phyloP scores from a whole-genome alignment of 805 yeast genomes.

The Scheffersomyces spartinae region DNA sequence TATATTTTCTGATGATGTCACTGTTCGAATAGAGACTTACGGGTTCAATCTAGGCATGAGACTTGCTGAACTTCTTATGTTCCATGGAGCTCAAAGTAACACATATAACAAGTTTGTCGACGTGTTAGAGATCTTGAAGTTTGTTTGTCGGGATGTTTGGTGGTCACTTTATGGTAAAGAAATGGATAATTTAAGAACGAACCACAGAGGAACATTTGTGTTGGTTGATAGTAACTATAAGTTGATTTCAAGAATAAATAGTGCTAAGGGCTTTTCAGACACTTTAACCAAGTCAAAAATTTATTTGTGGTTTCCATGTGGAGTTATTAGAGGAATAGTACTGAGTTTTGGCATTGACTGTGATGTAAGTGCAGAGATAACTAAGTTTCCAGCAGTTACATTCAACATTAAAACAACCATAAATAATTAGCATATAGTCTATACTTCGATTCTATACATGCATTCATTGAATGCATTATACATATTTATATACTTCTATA shows the following conservation, averaged over 20 bases:
- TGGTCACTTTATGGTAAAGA: slow-evolving; percentile 67
- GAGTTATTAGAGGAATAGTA: slow-evolving; percentile 63
- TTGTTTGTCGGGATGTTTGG: slow-evolving; percentile 91
- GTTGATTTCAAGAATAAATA: slow-evolving; percentile 39
- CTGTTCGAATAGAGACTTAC: slow-evolving; percentile 49
- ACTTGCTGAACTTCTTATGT: slow-evolving; percentile 37
- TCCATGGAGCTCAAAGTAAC: slow-evolving; percentile 17
- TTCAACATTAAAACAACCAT: slow-evolving; percentile 56
- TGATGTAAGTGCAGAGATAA: slow-evolving; percentile 51
- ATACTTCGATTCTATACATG: neutral
- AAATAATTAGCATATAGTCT: slow-evolving; percentile 13
- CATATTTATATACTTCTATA: too few relatives aligned
- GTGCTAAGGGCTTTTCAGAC: slow-evolving; percentile 30
- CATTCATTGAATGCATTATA: neutral
- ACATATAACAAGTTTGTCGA: slow-evolving; percentile 37
- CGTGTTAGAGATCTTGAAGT: slow-evolving; percentile 76
- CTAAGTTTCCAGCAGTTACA: slow-evolving; percentile 53
- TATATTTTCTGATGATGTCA: slow-evolving; percentile 36
- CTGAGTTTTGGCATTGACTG: slow-evolving; percentile 60
- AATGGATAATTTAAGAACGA: slow-evolving; percentile 85
- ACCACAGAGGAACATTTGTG: slow-evolving; percentile 79
- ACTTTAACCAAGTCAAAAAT: slow-evolving; percentile 32
- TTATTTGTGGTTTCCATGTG: slow-evolving; percentile 64
- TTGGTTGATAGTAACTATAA: slow-evolving; percentile 58
- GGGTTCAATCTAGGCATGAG: slow-evolving; percentile 64